phyloP scores from a whole-genome alignment of 192 early-diverging fungal species.

The Phlyctochytrium planicorne region DNA sequence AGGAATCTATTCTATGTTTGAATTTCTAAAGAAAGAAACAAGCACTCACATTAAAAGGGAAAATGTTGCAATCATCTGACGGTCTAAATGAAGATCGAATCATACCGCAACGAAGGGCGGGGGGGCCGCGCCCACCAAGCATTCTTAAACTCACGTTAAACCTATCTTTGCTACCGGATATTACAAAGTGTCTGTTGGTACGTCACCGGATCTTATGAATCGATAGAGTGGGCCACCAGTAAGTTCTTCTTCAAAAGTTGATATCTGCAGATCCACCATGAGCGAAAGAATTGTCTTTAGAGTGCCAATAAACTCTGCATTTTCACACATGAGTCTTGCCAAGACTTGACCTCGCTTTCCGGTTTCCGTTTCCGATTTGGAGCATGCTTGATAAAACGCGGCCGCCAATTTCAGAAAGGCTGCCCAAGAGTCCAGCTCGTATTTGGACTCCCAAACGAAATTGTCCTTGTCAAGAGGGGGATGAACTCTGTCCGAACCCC shows the following conservation, averaged over 20 bases:
- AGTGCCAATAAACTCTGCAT: conserved; percentile 53
- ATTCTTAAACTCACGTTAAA: too few species aligned
- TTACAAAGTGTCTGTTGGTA: conserved; percentile 46
- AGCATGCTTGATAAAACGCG: conserved; percentile 54
- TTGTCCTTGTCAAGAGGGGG: conserved; percentile 36
- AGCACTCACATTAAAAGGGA: conserved; percentile 50
- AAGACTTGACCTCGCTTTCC: too few species aligned
- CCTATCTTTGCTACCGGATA: too few species aligned
- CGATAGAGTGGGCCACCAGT: too few species aligned
- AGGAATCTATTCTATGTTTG: conserved; percentile 52
- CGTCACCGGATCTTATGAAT: too few species aligned
- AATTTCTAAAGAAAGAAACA: too few species aligned
- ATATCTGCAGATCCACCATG: conserved; percentile 43
- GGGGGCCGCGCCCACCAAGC: conserved; percentile 37
- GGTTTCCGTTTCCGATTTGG: conserved; percentile 27
- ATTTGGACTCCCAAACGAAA: conserved; percentile 64
- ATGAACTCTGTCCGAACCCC: conserved; percentile 37
- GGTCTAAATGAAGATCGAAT: conserved; percentile 47
- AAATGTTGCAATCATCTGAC: conserved; percentile 55
- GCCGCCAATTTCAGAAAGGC: conserved; percentile 61
- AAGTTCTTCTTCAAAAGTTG: too few species aligned
- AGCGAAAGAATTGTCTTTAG: conserved; percentile 40
- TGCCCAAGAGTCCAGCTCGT: conserved; percentile 67
- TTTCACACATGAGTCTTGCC: too few species aligned
- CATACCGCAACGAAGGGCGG: conserved; percentile 33